These are phyloP conservation scores for Chalciporus sphaerocephalus DNA, from an alignment of 768 basidiomycete genomes.

Conservation along the genomic window DNA sequence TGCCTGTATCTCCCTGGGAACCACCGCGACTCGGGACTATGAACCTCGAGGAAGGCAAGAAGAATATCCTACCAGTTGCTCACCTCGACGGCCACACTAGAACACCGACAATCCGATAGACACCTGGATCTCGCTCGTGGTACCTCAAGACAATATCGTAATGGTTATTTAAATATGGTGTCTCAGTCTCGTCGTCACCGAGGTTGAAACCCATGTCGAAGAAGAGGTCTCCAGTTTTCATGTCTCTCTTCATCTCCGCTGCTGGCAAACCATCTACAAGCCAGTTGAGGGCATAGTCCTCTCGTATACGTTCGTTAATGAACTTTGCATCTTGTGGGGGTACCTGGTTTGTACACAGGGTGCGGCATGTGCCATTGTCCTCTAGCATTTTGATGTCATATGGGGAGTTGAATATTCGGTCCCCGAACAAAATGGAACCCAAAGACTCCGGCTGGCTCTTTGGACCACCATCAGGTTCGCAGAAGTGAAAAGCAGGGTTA, in stretches of 20 bases:
- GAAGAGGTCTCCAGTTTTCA: constrained; percentile 76
- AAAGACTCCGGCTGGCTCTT: constrained; percentile 77
- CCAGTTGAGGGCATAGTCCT: constrained; percentile 94
- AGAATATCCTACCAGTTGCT: neutral
- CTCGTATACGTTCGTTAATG: constrained; percentile 85
- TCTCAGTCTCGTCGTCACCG: constrained; percentile 64
- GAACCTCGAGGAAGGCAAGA: constrained; percentile 1
- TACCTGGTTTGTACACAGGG: constrained; percentile 62
- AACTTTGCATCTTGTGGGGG: constrained; percentile 75
- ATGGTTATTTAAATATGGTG: constrained; percentile 84
- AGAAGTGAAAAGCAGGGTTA: constrained; percentile 81
- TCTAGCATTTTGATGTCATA: constrained; percentile 85
- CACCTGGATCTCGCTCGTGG: constrained; percentile 62
- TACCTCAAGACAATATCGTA: constrained; percentile 85
- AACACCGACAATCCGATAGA: constrained; percentile 89
- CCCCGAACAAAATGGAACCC: constrained; percentile 94
- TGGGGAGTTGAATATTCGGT: constrained; percentile 87
- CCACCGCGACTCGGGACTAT: constrained; percentile 54
- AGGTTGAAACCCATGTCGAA: constrained; percentile 94
- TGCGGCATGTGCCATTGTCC: constrained; percentile 69
- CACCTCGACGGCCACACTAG: constrained; percentile 72
- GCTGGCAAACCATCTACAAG: constrained; percentile 92
- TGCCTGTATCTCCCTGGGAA: constrained; percentile 38
- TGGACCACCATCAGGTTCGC: constrained; percentile 70
- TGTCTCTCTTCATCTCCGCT: constrained; percentile 85